Conservation (phyloP, 306 rosid genomes). For the Sicyos baderoa region DNA sequence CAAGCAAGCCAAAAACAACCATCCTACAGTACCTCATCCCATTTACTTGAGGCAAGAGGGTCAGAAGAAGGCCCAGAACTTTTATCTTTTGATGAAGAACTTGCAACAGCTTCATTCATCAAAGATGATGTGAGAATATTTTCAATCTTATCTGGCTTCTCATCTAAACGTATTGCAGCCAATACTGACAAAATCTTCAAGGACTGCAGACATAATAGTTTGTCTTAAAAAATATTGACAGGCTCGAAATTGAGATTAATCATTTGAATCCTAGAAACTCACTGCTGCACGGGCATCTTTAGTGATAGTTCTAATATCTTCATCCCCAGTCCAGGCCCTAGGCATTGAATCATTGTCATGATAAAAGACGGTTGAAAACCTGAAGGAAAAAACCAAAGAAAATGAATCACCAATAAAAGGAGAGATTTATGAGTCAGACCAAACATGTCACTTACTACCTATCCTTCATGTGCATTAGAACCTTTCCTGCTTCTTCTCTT, state of each 20-base stretch:
- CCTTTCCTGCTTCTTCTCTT: constrained; percentile 73
- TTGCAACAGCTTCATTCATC: constrained; percentile 40
- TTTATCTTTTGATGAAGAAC: constrained; percentile 33
- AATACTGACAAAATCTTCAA: constrained; percentile 63
- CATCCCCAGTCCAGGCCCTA: constrained; percentile 83
- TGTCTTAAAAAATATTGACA: neutral
- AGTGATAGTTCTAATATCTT: constrained; percentile 71
- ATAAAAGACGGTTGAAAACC: constrained; percentile 74
- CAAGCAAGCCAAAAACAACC: constrained; percentile 22
- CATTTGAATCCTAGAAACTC: constrained; percentile 13
- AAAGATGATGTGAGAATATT: constrained; percentile 42
- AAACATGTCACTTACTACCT: constrained; percentile 38
- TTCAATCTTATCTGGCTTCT: constrained; percentile 58
- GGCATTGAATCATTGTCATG: constrained; percentile 83
- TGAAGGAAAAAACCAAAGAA: constrained; percentile 23
- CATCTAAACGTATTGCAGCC: constrained; percentile 84
- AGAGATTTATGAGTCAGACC: neutral
- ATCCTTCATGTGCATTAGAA: constrained; percentile 79
- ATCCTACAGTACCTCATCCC: constrained; percentile 69
- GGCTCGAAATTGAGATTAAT: neutral
- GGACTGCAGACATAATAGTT: constrained; percentile 38
- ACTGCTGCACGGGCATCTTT: constrained; percentile 68
- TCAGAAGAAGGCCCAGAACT: constrained; percentile 38
- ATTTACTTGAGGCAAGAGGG: constrained; percentile 74
- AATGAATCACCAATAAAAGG: neutral